Evolutionary conservation across 148 eudicot genomes (phyloP).

Genomic region (Polygonum aviculare): DNA sequence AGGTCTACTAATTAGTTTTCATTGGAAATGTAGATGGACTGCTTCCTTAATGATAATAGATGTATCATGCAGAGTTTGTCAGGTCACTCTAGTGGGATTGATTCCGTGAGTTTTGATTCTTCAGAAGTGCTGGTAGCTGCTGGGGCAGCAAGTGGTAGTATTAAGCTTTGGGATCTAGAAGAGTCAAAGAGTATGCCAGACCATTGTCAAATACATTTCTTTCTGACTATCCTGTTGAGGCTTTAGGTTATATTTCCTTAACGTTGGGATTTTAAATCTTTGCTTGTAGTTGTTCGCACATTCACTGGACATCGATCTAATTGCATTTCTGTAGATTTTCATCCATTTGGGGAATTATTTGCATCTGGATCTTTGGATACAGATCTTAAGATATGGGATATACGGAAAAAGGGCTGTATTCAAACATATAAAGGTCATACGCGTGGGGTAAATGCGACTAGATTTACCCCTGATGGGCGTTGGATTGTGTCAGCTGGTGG

Average conservation of each 20-base stretch:
- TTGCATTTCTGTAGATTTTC: constrained; percentile 94
- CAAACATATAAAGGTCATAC: constrained; percentile 98
- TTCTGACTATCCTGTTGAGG: neutral
- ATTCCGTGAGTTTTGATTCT: constrained; percentile 94
- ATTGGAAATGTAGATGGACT: neutral
- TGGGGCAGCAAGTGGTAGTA: constrained; percentile 98
- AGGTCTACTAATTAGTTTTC: neutral
- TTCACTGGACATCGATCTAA: constrained; percentile 96
- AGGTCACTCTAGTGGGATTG: constrained; percentile 97
- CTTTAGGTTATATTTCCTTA: neutral
- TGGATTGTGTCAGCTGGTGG: constrained; percentile 99
- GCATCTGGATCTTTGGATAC: constrained; percentile 99
- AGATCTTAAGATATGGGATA: constrained; percentile 98
- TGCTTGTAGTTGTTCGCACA: constrained; percentile 76
- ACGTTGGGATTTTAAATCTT: constrained; percentile 5
- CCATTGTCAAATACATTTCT: neutral
- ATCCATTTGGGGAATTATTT: constrained; percentile 98
- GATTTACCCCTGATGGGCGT: constrained; percentile 99
- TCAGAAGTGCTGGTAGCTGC: constrained; percentile 95
- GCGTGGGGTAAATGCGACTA: constrained; percentile 86
- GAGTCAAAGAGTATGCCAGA: constrained; percentile 83
- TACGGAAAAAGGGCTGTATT: constrained; percentile 85
- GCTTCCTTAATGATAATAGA: neutral
- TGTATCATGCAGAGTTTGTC: constrained; percentile 69
- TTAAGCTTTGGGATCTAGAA: constrained; percentile 97